Percentiles rank a stretch among this genome's conserved stretches.
Conservation (phyloP, 2,329 filamentous ascomycete species). For the Periconia digitata region DNA sequence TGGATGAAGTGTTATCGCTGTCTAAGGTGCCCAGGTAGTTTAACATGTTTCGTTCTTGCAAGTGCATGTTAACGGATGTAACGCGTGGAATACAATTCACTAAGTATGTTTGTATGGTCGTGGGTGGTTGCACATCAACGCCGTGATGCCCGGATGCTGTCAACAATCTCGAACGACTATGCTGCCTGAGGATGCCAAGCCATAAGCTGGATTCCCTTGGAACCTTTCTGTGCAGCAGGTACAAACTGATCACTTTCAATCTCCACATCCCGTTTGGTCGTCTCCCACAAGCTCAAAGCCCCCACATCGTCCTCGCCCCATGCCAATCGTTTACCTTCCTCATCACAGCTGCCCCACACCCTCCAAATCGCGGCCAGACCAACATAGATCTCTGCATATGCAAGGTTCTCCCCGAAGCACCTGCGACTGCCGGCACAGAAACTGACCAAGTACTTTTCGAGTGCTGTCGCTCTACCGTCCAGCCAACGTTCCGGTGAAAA, state of each 20-base stretch:
- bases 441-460: slow-evolving; percentile 45
- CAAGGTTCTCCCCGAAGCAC: slow-evolving; percentile 45
- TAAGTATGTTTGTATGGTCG: too few species aligned
- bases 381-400: background rate
- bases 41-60: too few species aligned
- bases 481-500: slow-evolving; percentile 49
- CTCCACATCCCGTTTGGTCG: slow-evolving; percentile 31
- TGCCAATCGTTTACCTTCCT: too few species aligned
- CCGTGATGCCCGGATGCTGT: too few species aligned
- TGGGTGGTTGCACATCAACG: too few species aligned
- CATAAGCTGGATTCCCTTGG: too few species aligned
- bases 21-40: too few species aligned
- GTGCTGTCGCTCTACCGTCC: slow-evolving; percentile 21
- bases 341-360: background rate
- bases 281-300: slow-evolving; percentile 28
- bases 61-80: too few species aligned
- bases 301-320: background rate
- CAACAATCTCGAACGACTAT: too few species aligned
- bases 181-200: too few species aligned
- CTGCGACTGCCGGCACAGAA: slow-evolving; percentile 46
- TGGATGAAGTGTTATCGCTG: too few species aligned
- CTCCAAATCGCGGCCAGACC: background rate
- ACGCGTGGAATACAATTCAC: too few species aligned
- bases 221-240: slow-evolving; percentile 31
- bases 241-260: slow-evolving; percentile 44